Evolutionary conservation across 75 land plant species (phyloP), one percentile per base, ranked within the genome.

Genomic region (Isoetes taiwanensis): DNA sequence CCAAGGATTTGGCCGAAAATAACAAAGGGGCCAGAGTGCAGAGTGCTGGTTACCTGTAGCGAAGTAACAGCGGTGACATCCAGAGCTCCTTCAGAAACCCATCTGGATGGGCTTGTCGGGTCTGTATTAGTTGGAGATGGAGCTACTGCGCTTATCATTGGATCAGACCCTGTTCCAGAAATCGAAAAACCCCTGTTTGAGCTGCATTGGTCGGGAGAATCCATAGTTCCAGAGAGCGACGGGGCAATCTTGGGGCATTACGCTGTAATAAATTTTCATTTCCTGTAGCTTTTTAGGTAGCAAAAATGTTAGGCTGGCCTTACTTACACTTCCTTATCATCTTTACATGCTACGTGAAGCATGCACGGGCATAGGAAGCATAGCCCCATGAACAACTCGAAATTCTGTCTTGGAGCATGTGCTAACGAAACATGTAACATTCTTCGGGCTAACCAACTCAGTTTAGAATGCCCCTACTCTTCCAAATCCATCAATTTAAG

Each of bases 1-100:
- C 76, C 41, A 76, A 76, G 58, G 79, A 76, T 64, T 71, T 76
- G 24, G 79, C 76, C 0, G 80, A 77, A 68, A 77, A 72, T 65
- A 77, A 72, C 66, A 43, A 61, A 12, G 76, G 76, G 9, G 76
- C 72, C 0, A 28, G 80, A 3, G n/a, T n/a, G n/a, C n/a, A n/a
- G 78, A 9, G 80, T 72, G 0, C 76, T 77, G 24, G 80, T 72
- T 26, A 64, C 66, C 24, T 72, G 76, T 71, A 63, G 72, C 39
- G 79, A 77, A 57, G 43, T 72, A 66, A 72, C 72, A 30, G 71
- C 76, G 9, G 67, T 76, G 54, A 72, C 67, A 31, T 76, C 67
- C 65, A 62, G 76, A 12, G 79, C 68, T 19, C 79, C 79, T 9
- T 54, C 64, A n/a, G 76, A 76, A 16, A 32, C 69, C 4, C 80